phyloP scores from a whole-genome alignment of 768 basidiomycete species.

The Rhodotorula paludigena region DNA sequence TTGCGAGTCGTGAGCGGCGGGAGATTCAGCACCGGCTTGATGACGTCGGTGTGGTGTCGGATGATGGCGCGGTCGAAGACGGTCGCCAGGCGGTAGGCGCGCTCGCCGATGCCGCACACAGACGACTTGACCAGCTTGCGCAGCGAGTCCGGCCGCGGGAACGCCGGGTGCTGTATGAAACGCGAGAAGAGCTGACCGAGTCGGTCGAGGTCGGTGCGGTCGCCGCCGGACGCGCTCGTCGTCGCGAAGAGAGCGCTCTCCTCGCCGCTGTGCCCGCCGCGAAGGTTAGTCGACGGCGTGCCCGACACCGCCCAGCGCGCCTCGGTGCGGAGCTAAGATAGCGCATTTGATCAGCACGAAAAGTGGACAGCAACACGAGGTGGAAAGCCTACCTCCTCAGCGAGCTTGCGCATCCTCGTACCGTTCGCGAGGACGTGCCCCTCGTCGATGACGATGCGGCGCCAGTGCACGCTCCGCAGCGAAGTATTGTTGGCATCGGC shows the following conservation, averaged over 20 bases:
- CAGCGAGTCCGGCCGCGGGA: slow-evolving; percentile 10
- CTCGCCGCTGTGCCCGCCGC: slow-evolving; percentile 25
- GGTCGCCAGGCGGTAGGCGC: slow-evolving; percentile 6
- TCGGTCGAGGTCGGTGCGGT: slow-evolving; percentile 35
- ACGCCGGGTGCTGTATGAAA: slow-evolving; percentile 30
- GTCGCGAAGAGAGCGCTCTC: slow-evolving; percentile 17
- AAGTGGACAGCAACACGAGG: too few relatives aligned
- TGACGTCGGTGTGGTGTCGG: slow-evolving; percentile 16
- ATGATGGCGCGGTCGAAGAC: slow-evolving; percentile 34
- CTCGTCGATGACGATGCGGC: slow-evolving; percentile 41
- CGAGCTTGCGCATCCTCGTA: slow-evolving; percentile 17
- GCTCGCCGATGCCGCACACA: neutral
- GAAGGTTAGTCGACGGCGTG: slow-evolving; percentile 40
- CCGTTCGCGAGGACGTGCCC: slow-evolving; percentile 22
- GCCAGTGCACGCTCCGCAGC: slow-evolving; percentile 34
- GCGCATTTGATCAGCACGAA: neutral
- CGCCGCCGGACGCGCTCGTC: slow-evolving; percentile 13
- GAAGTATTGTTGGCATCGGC: slow-evolving; percentile 16
- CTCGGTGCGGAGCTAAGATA: slow-evolving; percentile 34
- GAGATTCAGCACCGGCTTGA: slow-evolving; percentile 12
- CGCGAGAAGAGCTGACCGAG: slow-evolving; percentile 35
- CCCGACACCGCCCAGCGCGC: slow-evolving; percentile 38
- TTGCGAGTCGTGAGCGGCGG: slow-evolving; percentile 26
- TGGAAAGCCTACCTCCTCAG: slow-evolving; percentile 32
- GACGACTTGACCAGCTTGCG: slow-evolving; percentile 13